Percentiles rank a stretch among this genome's conserved stretches.
Conservation (phyloP, 2,329 filamentous ascomycete species). For the Parastagonospora nodorum region DNA sequence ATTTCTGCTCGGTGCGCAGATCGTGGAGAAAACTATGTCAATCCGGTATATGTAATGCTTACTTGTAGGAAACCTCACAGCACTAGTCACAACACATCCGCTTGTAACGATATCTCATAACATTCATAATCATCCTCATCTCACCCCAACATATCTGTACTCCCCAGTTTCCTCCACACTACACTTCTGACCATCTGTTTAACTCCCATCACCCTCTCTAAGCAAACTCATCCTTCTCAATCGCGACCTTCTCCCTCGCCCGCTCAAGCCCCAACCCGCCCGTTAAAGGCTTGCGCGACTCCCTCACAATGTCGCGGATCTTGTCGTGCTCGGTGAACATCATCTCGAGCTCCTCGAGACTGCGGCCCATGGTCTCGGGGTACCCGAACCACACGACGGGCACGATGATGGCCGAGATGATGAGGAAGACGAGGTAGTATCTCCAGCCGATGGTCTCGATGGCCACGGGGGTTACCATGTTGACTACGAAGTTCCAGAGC, state of each 20-base stretch:
- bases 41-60: no score
- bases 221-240: conserved; percentile 14
- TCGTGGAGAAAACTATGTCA: no score
- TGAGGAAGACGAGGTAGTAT: conserved; percentile 59
- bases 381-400: conserved; percentile 53
- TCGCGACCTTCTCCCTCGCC: conserved; percentile 11
- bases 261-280: conserved; percentile 8
- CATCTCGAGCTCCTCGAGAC: conserved; percentile 52
- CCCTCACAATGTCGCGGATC: conserved; percentile 31
- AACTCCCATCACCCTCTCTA: no score
- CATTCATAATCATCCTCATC: no score
- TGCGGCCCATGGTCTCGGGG: conserved; percentile 58
- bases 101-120: no score
- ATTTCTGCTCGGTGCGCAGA: no score
- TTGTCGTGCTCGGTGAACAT: conserved; percentile 47
- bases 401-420: conserved; percentile 53
- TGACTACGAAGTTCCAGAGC: conserved; percentile 50
- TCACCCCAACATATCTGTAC: no score
- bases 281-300: conserved; percentile 21
- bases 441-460: conserved; percentile 58
- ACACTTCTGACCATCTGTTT: no score
- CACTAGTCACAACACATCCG: no score
- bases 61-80: no score
- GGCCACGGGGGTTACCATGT: conserved; percentile 46
- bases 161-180: no score